Conservation (phyloP, 768 basidiomycete genomes). For the Panaeolus cyanescens region DNA sequence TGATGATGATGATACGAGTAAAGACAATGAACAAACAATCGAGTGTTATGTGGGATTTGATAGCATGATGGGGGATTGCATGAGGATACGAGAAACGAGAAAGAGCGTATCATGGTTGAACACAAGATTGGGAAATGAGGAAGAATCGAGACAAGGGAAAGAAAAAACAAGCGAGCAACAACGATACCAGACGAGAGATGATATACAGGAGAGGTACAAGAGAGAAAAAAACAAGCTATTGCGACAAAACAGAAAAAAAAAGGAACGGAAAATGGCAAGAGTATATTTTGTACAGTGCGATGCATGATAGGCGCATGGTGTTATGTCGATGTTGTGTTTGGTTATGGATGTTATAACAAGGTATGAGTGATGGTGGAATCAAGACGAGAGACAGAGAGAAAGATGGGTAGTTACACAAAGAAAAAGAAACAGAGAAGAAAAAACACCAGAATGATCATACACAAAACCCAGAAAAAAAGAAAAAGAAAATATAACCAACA, state of each 20-base stretch:
- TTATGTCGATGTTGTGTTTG: background rate
- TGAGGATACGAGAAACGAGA: background rate
- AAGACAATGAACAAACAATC: too few species aligned
- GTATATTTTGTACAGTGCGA: background rate
- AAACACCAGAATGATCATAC: background rate
- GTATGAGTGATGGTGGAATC: background rate
- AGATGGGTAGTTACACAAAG: constrained; percentile 5
- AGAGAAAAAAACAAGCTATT: constrained; percentile 1
- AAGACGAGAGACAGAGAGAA: background rate
- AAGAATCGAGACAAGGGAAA: background rate
- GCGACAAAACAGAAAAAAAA: constrained; percentile 8
- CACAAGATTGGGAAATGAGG: background rate
- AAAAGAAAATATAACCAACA: constrained; percentile 3
- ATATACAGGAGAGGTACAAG: constrained; percentile 11
- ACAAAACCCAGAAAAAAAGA: background rate
- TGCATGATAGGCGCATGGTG: too few species aligned
- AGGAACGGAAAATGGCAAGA: constrained; percentile 2
- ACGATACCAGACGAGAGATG: background rate
- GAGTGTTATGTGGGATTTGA: too few species aligned
- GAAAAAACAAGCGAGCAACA: background rate
- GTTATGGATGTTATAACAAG: background rate
- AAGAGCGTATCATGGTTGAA: background rate
- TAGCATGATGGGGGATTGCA: too few species aligned
- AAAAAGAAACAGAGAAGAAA: background rate
- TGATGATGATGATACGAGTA: background rate